Conservation (phyloP, 2,329 filamentous ascomycete genomes). For the Dendrostoma leiphaemia region DNA sequence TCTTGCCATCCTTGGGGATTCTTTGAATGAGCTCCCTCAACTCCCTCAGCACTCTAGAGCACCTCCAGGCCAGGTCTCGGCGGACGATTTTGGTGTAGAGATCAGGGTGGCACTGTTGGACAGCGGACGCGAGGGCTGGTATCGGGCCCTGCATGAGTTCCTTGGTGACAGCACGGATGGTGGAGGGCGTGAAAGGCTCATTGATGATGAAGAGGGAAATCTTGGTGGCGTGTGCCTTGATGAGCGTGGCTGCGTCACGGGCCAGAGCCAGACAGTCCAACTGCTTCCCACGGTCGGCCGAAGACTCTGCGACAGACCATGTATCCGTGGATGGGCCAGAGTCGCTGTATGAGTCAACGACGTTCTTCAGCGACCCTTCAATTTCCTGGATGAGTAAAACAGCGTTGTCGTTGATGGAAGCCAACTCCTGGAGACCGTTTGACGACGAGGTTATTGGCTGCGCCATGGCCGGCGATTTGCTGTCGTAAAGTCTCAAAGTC, state of each 20-base stretch:
- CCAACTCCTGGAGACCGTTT: too few species aligned
- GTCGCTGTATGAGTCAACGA: conserved; percentile 17
- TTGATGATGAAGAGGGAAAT: conserved; percentile 84
- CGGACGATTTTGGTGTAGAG: conserved; percentile 64
- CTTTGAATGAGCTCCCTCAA: conserved; percentile 58
- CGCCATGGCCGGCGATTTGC: too few species aligned
- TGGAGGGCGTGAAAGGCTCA: conserved; percentile 79
- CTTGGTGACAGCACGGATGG: conserved; percentile 66
- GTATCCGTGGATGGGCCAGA: conserved; percentile 12
- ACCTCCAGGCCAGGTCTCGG: conserved; percentile 60
- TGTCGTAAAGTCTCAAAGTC: too few species aligned
- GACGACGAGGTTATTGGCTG: neutral
- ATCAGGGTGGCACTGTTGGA: conserved; percentile 60
- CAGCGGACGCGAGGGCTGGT: conserved; percentile 69
- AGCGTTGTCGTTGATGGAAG: conserved; percentile 22
- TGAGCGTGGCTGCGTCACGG: conserved; percentile 67
- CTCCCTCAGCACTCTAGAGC: conserved; percentile 60
- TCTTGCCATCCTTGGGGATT: conserved; percentile 58
- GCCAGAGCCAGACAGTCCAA: conserved; percentile 66
- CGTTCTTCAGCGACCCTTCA: conserved; percentile 11
- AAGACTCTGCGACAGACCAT: conserved; percentile 14
- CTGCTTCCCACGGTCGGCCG: conserved; percentile 18
- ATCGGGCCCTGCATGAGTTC: conserved; percentile 73
- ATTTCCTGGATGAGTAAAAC: conserved; percentile 23
- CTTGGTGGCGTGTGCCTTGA: conserved; percentile 83